A percentile compares a stretch with the other conserved stretches of the same genome.
These are phyloP conservation scores for Quercus phellos DNA, from an alignment of 331 rosid genomes.

Conservation along the genomic window DNA sequence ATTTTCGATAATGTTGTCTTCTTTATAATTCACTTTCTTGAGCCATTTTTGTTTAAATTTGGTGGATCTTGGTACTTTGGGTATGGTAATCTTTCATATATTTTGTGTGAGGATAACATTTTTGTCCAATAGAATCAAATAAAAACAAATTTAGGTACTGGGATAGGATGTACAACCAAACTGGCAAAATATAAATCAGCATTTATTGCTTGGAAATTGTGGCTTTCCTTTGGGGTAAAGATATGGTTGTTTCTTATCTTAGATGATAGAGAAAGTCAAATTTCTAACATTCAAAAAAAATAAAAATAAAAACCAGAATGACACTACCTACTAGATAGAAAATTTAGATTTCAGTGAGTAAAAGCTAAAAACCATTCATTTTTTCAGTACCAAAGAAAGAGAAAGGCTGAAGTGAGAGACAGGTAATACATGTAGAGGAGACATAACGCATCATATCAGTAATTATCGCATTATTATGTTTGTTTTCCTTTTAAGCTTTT, in stretches of 20 bases:
- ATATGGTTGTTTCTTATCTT: background rate
- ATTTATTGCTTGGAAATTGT: background rate
- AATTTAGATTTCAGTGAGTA: background rate
- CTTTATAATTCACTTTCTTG: too few species aligned
- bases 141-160: background rate
- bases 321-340: too few species aligned
- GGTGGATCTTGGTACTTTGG: too few species aligned
- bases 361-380: too few species aligned
- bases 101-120: background rate
- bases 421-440: background rate
- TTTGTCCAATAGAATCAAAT: background rate
- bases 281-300: background rate
- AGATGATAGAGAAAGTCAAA: constrained; percentile 1
- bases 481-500: background rate
- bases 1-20: background rate
- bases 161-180: constrained; percentile 6
- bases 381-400: too few species aligned
- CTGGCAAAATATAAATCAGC: background rate
- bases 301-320: too few species aligned
- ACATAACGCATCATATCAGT: background rate
- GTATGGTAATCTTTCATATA: background rate
- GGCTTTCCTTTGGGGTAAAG: constrained; percentile 30
- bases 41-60: too few species aligned
- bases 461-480: background rate
- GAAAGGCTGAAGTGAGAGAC: background rate